Evolutionary conservation across 1,139 yeast species (phyloP).

Genomic region (Geotrichum carabidarum): DNA sequence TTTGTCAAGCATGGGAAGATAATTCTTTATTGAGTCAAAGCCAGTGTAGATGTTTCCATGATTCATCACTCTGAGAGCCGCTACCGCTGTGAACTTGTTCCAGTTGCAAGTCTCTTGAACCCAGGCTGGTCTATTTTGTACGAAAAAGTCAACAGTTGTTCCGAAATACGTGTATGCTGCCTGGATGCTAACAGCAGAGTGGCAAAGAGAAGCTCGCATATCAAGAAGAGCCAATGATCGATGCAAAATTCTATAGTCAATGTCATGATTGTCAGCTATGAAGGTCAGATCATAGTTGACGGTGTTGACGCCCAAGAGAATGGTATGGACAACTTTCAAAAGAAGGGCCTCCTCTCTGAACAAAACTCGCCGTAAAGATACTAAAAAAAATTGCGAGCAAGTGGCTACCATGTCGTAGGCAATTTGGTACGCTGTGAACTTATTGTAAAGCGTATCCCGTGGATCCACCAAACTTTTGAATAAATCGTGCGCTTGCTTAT

Average conservation of each 20-base stretch:
- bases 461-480: slow-evolving; percentile 55
- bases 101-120: slow-evolving; percentile 93
- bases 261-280: too few relatives aligned
- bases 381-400: slow-evolving; percentile 83
- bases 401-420: slow-evolving; percentile 91
- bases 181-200: too few relatives aligned
- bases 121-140: slow-evolving; percentile 76
- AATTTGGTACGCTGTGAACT: slow-evolving; percentile 75
- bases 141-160: slow-evolving; percentile 48
- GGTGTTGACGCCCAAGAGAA: too few relatives aligned
- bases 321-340: too few relatives aligned
- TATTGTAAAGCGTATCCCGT: slow-evolving; percentile 33
- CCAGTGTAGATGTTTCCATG: slow-evolving; percentile 93
- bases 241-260: too few relatives aligned
- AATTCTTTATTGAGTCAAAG: slow-evolving; percentile 52
- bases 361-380: slow-evolving; percentile 45
- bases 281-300: too few relatives aligned
- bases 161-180: too few relatives aligned
- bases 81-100: slow-evolving; percentile 97
- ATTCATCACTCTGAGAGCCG: slow-evolving; percentile 95
- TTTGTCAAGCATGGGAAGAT: slow-evolving; percentile 62
- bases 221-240: too few relatives aligned
- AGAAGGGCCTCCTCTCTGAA: too few relatives aligned
- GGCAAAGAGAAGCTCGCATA: too few relatives aligned
- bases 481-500: slow-evolving; percentile 58